Evolutionary conservation across 768 basidiomycete species (phyloP).

Genomic region (Collybia mongolica): DNA sequence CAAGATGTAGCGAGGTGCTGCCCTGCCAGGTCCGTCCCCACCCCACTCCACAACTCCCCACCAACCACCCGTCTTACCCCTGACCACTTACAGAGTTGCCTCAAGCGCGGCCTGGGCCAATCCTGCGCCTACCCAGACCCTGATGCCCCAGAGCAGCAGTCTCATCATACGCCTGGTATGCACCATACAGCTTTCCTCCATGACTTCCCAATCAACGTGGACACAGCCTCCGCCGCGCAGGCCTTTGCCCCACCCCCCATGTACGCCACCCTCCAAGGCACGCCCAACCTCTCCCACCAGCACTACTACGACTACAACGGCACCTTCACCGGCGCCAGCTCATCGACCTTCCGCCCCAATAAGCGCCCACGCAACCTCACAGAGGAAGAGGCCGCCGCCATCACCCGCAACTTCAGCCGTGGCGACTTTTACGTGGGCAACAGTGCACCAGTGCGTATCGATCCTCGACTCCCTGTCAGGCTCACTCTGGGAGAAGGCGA

Average conservation of each 20-base stretch:
- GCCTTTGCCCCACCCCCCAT: slow-evolving; percentile 46
- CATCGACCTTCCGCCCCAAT: slow-evolving; percentile 76
- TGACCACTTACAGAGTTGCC: slow-evolving; percentile 56
- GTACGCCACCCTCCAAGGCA: slow-evolving; percentile 44
- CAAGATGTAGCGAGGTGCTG: slow-evolving; percentile 77
- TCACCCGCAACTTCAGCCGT: slow-evolving; percentile 77
- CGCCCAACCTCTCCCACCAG: slow-evolving; percentile 55
- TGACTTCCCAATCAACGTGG: slow-evolving; percentile 11
- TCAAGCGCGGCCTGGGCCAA: slow-evolving; percentile 74
- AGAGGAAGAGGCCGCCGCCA: slow-evolving; percentile 81
- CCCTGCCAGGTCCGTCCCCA: slow-evolving; percentile 65
- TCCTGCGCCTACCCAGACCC: slow-evolving; percentile 79
- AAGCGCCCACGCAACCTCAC: slow-evolving; percentile 80
- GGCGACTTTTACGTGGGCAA: slow-evolving; percentile 83
- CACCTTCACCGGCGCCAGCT: slow-evolving; percentile 63
- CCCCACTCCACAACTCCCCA: background rate
- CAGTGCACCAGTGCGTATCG: slow-evolving; percentile 81
- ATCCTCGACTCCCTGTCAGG: slow-evolving; percentile 75
- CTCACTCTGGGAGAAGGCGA: slow-evolving; percentile 82
- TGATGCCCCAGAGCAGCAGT: slow-evolving; percentile 47
- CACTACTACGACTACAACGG: slow-evolving; percentile 81
- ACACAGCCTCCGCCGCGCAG: slow-evolving; percentile 32
- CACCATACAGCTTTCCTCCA: slow-evolving; percentile 13
- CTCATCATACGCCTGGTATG: slow-evolving; percentile 39
- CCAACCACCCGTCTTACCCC: slow-evolving; percentile 1